phyloP scores from a whole-genome alignment of 2,329 filamentous ascomycete species.

The Rutstroemia sp. region DNA sequence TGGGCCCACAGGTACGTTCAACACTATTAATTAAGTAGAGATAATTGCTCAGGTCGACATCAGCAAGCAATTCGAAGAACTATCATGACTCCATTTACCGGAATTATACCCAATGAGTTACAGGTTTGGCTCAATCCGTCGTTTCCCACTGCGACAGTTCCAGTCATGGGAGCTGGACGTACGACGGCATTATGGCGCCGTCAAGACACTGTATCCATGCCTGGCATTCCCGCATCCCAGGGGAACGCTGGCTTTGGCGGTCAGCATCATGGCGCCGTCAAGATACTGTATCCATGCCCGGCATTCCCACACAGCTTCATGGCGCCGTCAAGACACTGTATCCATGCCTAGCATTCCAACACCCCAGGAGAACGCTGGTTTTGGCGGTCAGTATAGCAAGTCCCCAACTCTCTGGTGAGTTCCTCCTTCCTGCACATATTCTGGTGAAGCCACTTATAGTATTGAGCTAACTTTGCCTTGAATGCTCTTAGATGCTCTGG shows the following conservation, averaged over 20 bases:
- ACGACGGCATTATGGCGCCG: conserved; percentile 5
- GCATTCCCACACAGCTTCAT: neutral
- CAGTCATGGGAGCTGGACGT: neutral
- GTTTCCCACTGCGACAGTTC: neutral
- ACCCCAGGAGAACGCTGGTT: neutral
- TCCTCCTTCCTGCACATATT: too few relatives aligned
- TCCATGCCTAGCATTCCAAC: neutral
- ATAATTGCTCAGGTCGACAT: too few relatives aligned
- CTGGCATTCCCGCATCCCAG: neutral
- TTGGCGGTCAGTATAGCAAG: neutral
- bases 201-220: neutral
- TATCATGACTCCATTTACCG: too few relatives aligned
- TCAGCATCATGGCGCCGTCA: too few relatives aligned
- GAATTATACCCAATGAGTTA: too few relatives aligned
- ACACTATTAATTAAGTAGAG: too few relatives aligned
- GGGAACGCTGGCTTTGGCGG: neutral
- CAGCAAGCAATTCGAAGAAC: too few relatives aligned
- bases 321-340: conserved; percentile 1
- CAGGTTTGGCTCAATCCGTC: neutral
- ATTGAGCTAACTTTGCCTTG: too few relatives aligned
- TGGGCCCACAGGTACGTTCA: too few relatives aligned
- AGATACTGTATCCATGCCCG: neutral
- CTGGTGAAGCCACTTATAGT: too few relatives aligned
- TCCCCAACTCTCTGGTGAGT: too few relatives aligned
- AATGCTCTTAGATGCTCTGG: too few relatives aligned